These are phyloP conservation scores for Nemania serpens DNA, from an alignment of 2,329 filamentous ascomycete species.

Conservation along the genomic window DNA sequence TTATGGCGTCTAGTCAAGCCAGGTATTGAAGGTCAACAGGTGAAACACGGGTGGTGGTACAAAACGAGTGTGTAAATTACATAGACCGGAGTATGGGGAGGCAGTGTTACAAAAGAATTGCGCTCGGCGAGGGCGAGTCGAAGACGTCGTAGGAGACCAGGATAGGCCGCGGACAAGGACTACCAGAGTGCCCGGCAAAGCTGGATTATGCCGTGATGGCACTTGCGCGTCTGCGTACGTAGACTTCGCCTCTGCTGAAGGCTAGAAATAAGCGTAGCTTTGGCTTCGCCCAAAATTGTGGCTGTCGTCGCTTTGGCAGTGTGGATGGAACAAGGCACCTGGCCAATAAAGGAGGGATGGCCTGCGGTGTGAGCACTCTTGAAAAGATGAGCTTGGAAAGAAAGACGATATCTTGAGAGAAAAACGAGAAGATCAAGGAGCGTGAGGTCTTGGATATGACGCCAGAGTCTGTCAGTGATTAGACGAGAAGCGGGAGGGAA, in stretches of 20 bases:
- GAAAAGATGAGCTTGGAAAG: not conserved
- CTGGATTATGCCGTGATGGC: conserved; percentile 5
- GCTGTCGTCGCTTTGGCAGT: not conserved
- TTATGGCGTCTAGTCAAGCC: conserved; percentile 1
- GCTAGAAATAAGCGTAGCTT: conserved; percentile 11
- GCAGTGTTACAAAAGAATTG: conserved; percentile 8
- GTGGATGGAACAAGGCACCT: conserved; percentile 16
- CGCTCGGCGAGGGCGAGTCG: not conserved
- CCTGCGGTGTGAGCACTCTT: not conserved
- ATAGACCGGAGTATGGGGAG: not conserved
- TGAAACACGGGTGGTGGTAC: conserved; percentile 8
- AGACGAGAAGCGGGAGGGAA: not conserved
- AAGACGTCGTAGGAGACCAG: not conserved
- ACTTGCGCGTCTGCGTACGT: conserved; percentile 24
- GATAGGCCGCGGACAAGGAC: conserved; percentile 1
- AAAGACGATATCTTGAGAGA: not conserved
- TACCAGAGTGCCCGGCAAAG: conserved; percentile 8
- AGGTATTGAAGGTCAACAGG: conserved; percentile 14
- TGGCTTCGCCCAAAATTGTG: conserved; percentile 11
- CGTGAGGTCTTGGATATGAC: conserved; percentile 14
- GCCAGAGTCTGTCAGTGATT: conserved; percentile 5
- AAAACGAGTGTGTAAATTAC: conserved; percentile 2
- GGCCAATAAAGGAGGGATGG: conserved; percentile 5
- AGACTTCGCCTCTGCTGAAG: conserved; percentile 6
- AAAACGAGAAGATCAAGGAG: conserved; percentile 7